Evolutionary conservation across 495 filamentous ascomycete genomes (phyloP).

Genomic region (Penicillium mononematosum): DNA sequence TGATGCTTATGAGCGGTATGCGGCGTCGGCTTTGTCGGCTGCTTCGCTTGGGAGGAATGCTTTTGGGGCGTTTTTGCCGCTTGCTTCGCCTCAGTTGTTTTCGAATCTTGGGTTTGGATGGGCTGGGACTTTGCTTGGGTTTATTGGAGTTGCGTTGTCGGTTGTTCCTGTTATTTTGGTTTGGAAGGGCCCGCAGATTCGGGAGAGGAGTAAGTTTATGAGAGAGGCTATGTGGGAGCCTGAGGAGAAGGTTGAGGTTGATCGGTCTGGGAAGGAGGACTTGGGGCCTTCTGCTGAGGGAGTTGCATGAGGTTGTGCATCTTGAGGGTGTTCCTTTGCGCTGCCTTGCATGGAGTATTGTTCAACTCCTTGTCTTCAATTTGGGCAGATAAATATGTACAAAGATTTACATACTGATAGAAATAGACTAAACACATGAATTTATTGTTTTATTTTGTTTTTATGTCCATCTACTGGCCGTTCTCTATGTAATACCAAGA

Average conservation of each 20-base stretch:
- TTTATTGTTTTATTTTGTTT: slow-evolving; percentile 5
- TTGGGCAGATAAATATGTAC: no score
- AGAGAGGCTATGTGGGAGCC: slow-evolving; percentile 31
- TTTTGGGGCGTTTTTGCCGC: slow-evolving; percentile 37
- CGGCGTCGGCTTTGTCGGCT: slow-evolving; percentile 37
- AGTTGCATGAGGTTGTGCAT: background rate
- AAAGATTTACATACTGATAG: background rate
- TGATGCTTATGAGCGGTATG: slow-evolving; percentile 46
- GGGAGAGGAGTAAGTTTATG: slow-evolving; percentile 39
- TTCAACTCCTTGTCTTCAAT: background rate
- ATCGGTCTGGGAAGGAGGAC: slow-evolving; percentile 15
- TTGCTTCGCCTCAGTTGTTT: slow-evolving; percentile 42
- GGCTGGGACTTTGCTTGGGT: slow-evolving; percentile 45
- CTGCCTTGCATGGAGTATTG: background rate
- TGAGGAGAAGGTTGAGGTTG: slow-evolving; percentile 19
- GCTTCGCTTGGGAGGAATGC: slow-evolving; percentile 37
- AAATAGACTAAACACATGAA: background rate
- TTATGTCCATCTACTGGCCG: slow-evolving; percentile 8
- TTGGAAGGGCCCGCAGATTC: slow-evolving; percentile 36
- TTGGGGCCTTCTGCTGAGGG: background rate
- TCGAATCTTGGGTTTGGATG: slow-evolving; percentile 42
- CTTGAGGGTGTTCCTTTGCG: background rate
- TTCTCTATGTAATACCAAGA: slow-evolving; percentile 3
- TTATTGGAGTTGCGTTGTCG: slow-evolving; percentile 38
- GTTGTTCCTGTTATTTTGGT: slow-evolving; percentile 41